These are phyloP conservation scores for Ilyonectria mors-panacis DNA, from an alignment of 2,329 filamentous ascomycete species.

Conservation along the genomic window DNA sequence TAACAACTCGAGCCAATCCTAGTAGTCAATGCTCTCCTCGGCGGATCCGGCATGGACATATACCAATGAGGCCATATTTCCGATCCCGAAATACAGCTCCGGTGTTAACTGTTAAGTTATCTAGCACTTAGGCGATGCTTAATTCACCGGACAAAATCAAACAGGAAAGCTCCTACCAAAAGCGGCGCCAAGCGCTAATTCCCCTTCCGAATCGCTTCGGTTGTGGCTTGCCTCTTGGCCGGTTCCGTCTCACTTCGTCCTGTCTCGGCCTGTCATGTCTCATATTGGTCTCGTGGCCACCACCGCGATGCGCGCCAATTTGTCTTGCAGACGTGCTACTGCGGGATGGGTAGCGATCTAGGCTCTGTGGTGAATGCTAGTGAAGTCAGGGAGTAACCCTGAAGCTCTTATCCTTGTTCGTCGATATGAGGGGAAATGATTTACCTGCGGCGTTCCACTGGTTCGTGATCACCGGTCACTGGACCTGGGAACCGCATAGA, in stretches of 20 bases:
- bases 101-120: neutral
- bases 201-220: neutral
- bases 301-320: neutral
- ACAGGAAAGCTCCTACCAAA: neutral
- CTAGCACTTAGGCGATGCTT: neutral
- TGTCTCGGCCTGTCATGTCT: constrained; percentile 7
- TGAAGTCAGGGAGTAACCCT: neutral
- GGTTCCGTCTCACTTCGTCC: constrained; percentile 8
- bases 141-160: neutral
- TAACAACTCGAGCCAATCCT: neutral
- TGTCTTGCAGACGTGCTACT: constrained; percentile 10
- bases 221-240: neutral
- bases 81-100: constrained; percentile 14
- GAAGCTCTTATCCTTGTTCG: neutral
- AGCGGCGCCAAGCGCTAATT: neutral
- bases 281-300: neutral
- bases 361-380: neutral
- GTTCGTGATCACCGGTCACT: neutral
- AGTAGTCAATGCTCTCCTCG: neutral
- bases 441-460: neutral
- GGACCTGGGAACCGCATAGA: neutral
- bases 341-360: neutral
- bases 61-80: neutral
- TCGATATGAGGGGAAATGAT: neutral
- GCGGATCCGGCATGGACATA: neutral